These are phyloP conservation scores for Candida sojae DNA, from an alignment of 1,139 yeast genomes.

Conservation along the genomic window DNA sequence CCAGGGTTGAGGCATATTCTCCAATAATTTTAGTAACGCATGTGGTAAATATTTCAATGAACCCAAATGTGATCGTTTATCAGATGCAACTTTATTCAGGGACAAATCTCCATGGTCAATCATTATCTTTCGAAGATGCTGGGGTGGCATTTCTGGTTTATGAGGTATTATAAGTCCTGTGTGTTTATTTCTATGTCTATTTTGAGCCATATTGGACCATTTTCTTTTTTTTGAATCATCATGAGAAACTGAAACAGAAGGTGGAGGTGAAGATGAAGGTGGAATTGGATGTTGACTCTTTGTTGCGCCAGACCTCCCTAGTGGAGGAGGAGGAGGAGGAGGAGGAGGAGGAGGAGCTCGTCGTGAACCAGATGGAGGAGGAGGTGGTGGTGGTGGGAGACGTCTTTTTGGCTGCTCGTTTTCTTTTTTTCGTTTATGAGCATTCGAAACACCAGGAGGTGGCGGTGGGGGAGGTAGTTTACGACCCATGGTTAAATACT, in stretches of 20 bases:
- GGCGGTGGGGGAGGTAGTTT: conserved; percentile 35
- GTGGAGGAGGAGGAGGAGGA: conserved; percentile 18
- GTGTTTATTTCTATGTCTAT: conserved; percentile 18
- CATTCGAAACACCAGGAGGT: conserved; percentile 19
- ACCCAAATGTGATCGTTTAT: conserved; percentile 85
- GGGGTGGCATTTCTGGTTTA: conserved; percentile 91
- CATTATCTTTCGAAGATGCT: conserved; percentile 84
- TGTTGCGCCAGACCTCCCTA: conserved; percentile 11
- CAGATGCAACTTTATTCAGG: conserved; percentile 77
- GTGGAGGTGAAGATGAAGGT: conserved; percentile 20
- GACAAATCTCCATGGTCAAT: conserved; percentile 86
- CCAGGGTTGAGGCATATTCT: conserved; percentile 99
- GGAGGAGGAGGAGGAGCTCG: conserved; percentile 12
- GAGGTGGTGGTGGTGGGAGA: conserved; percentile 16
- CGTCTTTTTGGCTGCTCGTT: conserved; percentile 6
- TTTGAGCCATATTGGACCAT: background rate
- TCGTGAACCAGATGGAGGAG: conserved; percentile 13
- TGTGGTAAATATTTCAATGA: conserved; percentile 95
- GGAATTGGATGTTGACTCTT: conserved; percentile 13
- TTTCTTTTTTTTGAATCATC: background rate
- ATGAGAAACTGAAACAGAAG: conserved; percentile 4
- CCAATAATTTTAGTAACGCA: conserved; percentile 83
- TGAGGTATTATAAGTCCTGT: conserved; percentile 53
- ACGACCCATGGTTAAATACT: conserved; percentile 22
- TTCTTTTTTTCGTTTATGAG: conserved; percentile 8